Conservation (phyloP, 164 flowering plant genomes). For the Vitis labrusca region DNA sequence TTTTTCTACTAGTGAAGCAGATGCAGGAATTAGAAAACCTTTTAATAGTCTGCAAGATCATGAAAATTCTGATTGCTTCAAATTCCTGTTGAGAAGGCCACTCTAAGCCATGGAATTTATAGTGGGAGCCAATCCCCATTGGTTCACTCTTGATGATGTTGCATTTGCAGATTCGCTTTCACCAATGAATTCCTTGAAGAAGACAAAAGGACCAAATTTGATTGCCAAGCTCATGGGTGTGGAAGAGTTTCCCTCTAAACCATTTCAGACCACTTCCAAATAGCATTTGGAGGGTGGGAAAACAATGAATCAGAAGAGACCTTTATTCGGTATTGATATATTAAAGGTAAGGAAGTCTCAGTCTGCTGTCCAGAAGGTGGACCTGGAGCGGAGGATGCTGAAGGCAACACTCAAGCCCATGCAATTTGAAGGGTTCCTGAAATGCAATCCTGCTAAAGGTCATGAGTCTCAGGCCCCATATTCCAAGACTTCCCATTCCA, state of each 20-base stretch:
- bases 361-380: conserved; percentile 1
- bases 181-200: conserved; percentile 27
- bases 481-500: too few relatives aligned
- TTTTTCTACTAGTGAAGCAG: conserved; percentile 7
- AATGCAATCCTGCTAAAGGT: too few relatives aligned
- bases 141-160: conserved; percentile 21
- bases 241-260: conserved; percentile 50
- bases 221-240: conserved; percentile 95
- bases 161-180: conserved; percentile 30
- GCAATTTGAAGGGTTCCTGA: too few relatives aligned
- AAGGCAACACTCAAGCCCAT: too few relatives aligned
- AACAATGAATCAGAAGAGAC: conserved; percentile 20
- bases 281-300: conserved; percentile 24
- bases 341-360: conserved; percentile 43
- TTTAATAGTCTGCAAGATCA: conserved; percentile 11
- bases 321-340: conserved; percentile 45
- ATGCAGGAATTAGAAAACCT: conserved; percentile 9
- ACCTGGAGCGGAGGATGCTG: too few relatives aligned
- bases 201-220: conserved; percentile 46
- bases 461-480: too few relatives aligned
- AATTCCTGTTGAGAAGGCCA: conserved; percentile 24
- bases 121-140: conserved; percentile 35
- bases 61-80: conserved; percentile 13
- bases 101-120: too few relatives aligned
- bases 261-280: conserved; percentile 12